A percentile compares a stretch with the other conserved stretches of the same genome.
These are phyloP conservation scores for Verticillium klebahnii DNA, from an alignment of 2,329 filamentous ascomycete species.

Conservation along the genomic window DNA sequence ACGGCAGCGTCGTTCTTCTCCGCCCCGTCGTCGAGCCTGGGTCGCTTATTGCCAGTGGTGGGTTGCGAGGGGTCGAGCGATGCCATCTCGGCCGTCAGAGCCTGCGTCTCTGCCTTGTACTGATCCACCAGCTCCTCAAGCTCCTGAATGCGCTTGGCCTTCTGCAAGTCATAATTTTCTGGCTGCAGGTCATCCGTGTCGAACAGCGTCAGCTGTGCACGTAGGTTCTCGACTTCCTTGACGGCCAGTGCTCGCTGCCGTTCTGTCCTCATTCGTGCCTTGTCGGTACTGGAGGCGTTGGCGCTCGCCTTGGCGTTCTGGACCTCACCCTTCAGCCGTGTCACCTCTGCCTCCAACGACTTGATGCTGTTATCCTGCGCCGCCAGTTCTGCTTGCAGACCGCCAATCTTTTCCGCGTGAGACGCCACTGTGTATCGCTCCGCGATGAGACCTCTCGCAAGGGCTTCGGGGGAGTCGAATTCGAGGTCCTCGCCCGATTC, in stretches of 20 bases:
- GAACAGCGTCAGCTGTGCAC: slow-evolving; percentile 84
- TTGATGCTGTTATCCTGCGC: slow-evolving; percentile 75
- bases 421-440: slow-evolving; percentile 76
- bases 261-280: slow-evolving; percentile 71
- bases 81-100: slow-evolving; percentile 69
- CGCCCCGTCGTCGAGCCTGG: slow-evolving; percentile 53
- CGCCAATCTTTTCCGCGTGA: slow-evolving; percentile 76
- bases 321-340: slow-evolving; percentile 59
- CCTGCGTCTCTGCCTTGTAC: slow-evolving; percentile 77
- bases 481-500: slow-evolving; percentile 58
- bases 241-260: slow-evolving; percentile 79
- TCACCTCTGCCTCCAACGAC: slow-evolving; percentile 65
- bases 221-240: slow-evolving; percentile 91
- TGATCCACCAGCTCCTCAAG: slow-evolving; percentile 83
- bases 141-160: slow-evolving; percentile 68
- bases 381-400: slow-evolving; percentile 69
- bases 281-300: slow-evolving; percentile 49
- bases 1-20: slow-evolving; percentile 29
- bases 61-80: slow-evolving; percentile 48
- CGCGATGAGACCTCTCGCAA: slow-evolving; percentile 79
- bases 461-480: slow-evolving; percentile 82
- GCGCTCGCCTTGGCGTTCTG: slow-evolving; percentile 59
- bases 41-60: slow-evolving; percentile 56
- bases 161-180: slow-evolving; percentile 71
- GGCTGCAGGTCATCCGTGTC: slow-evolving; percentile 82